These are phyloP conservation scores for Phialocephala subalpina DNA, from an alignment of 2,329 filamentous ascomycete genomes.

Conservation along the genomic window DNA sequence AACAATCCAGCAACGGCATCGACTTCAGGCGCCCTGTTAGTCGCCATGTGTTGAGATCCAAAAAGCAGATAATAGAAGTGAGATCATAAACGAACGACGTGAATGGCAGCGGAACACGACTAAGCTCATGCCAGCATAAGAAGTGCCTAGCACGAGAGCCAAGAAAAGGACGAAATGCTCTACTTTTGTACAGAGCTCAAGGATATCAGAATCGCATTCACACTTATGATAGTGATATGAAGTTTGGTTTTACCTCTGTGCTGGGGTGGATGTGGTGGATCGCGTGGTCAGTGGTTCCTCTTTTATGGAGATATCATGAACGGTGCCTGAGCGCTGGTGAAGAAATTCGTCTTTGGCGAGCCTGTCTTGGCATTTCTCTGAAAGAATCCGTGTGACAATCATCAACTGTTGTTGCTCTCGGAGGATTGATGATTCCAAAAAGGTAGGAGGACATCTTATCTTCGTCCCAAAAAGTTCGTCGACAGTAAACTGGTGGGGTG, in stretches of 20 bases:
- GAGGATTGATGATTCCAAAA: slow-evolving; percentile 1
- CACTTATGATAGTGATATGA: background rate
- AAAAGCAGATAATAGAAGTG: background rate
- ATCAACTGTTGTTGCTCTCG: slow-evolving; percentile 4
- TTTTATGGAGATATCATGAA: background rate
- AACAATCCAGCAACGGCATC: slow-evolving; percentile 37
- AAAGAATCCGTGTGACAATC: background rate
- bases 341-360: background rate
- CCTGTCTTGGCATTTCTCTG: slow-evolving; percentile 4
- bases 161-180: background rate
- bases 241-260: background rate
- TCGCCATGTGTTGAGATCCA: slow-evolving; percentile 11
- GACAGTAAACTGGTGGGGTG: background rate
- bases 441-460: slow-evolving; percentile 12
- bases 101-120: slow-evolving; percentile 3
- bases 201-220: background rate
- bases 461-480: slow-evolving; percentile 12
- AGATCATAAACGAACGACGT: background rate
- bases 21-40: slow-evolving; percentile 24
- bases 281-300: background rate
- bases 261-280: background rate
- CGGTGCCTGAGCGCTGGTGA: background rate
- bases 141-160: background rate
- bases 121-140: slow-evolving; percentile 7
- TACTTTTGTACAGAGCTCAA: background rate